Percentiles rank a stretch among this genome's conserved stretches.
Evolutionary conservation across 352 stramenopile species (phyloP).

Genomic region (Pythium folliculosum): DNA sequence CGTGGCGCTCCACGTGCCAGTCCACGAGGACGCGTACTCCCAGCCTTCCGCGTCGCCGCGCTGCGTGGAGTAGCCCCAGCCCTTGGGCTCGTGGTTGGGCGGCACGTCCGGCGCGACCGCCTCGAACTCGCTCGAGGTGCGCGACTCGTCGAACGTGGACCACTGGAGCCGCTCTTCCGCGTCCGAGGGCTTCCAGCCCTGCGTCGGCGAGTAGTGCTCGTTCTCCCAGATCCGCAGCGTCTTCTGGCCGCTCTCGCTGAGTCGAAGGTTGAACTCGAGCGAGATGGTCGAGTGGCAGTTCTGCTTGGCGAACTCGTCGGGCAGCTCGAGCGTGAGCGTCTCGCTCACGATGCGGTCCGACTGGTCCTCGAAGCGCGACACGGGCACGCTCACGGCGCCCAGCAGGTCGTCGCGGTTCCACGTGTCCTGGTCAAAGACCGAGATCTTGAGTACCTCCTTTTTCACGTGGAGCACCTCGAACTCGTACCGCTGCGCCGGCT

Average conservation of each 20-base stretch:
- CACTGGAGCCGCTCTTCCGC: constrained; percentile 56
- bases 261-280: constrained; percentile 47
- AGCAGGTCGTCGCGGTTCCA: constrained; percentile 71
- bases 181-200: constrained; percentile 49
- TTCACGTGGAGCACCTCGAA: constrained; percentile 55
- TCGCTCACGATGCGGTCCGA: constrained; percentile 53
- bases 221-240: constrained; percentile 73
- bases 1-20: constrained; percentile 50
- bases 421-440: constrained; percentile 68
- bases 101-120: constrained; percentile 60
- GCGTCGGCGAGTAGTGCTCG: constrained; percentile 47
- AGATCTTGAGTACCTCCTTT: constrained; percentile 49
- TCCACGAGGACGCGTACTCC: constrained; percentile 68
- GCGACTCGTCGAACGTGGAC: constrained; percentile 57
- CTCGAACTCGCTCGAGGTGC: constrained; percentile 67
- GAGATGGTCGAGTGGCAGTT: constrained; percentile 37
- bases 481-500: constrained; percentile 72
- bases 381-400: constrained; percentile 45
- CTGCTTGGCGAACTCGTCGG: constrained; percentile 39
- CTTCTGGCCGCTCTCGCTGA: constrained; percentile 58
- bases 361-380: constrained; percentile 51
- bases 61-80: constrained; percentile 69
- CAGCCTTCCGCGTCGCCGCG: constrained; percentile 70
- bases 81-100: constrained; percentile 47
- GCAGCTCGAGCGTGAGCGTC: constrained; percentile 52